Evolutionary conservation across 2,329 filamentous ascomycete genomes (phyloP).

Genomic region (Metarhizium humberi): DNA sequence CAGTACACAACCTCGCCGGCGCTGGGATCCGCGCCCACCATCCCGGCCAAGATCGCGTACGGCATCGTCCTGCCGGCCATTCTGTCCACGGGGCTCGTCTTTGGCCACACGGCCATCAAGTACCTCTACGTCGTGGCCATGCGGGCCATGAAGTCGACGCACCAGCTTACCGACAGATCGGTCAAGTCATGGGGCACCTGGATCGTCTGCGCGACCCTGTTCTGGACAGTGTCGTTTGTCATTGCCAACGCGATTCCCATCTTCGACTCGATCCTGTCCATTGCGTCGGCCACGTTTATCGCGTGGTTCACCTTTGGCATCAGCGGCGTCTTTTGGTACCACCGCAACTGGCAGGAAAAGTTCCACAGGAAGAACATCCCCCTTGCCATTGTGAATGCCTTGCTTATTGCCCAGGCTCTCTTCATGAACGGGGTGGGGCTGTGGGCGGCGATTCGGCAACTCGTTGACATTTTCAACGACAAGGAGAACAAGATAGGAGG

Average conservation of each 20-base stretch:
- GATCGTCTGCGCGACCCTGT: conserved; percentile 22
- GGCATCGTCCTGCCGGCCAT: conserved; percentile 21
- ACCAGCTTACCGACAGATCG: conserved; percentile 23
- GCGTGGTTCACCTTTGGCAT: conserved; percentile 29
- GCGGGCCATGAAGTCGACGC: conserved; percentile 20
- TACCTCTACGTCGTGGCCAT: conserved; percentile 24
- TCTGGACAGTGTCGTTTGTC: conserved; percentile 25
- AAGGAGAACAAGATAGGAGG: conserved; percentile 16
- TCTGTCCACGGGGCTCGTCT: conserved; percentile 20
- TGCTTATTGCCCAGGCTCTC: conserved; percentile 21
- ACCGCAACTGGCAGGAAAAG: conserved; percentile 24
- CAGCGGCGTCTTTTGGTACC: conserved; percentile 25
- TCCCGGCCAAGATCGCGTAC: conserved; percentile 23
- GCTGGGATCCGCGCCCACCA: conserved; percentile 21
- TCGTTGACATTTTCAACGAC: conserved; percentile 21
- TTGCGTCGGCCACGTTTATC: conserved; percentile 25
- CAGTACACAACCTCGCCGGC: conserved; percentile 23
- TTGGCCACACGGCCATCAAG: conserved; percentile 23
- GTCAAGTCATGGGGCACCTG: conserved; percentile 25
- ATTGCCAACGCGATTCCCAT: conserved; percentile 27
- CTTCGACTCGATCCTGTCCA: conserved; percentile 27
- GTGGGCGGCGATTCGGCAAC: conserved; percentile 22
- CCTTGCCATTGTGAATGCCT: conserved; percentile 13
- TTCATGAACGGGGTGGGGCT: conserved; percentile 27
- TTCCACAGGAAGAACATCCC: conserved; percentile 1